phyloP scores from a whole-genome alignment of 257 asterid species.

The Solanum microdontum region DNA sequence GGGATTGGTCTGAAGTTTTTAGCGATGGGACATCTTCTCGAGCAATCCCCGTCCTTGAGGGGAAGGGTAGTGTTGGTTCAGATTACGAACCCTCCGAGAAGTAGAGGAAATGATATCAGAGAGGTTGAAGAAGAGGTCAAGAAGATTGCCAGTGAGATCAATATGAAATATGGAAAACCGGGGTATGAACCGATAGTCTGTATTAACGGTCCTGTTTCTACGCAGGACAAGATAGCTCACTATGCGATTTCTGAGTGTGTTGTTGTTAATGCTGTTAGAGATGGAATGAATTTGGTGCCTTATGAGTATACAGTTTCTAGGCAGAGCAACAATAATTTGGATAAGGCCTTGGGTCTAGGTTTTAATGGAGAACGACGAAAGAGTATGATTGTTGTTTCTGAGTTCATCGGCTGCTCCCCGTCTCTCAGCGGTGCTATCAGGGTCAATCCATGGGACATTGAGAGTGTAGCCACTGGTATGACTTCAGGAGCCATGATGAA shows the following conservation, averaged over 20 bases:
- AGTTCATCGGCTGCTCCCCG: constrained; percentile 87
- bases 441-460: constrained; percentile 76
- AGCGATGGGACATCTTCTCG: constrained; percentile 55
- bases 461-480: constrained; percentile 59
- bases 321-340: constrained; percentile 45
- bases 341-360: constrained; percentile 36
- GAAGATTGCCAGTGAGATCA: constrained; percentile 37
- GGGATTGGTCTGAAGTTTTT: constrained; percentile 64
- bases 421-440: constrained; percentile 87
- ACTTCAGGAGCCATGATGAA: constrained; percentile 38
- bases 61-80: constrained; percentile 60
- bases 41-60: constrained; percentile 26
- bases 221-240: constrained; percentile 59
- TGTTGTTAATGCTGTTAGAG: constrained; percentile 84
- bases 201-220: constrained; percentile 48
- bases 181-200: constrained; percentile 62
- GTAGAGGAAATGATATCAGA: constrained; percentile 64
- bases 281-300: constrained; percentile 86
- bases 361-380: constrained; percentile 12
- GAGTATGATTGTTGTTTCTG: constrained; percentile 79
- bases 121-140: constrained; percentile 58
- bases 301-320: constrained; percentile 69
- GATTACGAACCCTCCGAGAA: constrained; percentile 65
- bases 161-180: constrained; percentile 27
- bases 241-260: constrained; percentile 60